Percentiles rank a stretch among this genome's conserved stretches.
These are phyloP conservation scores for Endothia cerciana DNA, from an alignment of 2,329 filamentous ascomycete species.

Conservation along the genomic window DNA sequence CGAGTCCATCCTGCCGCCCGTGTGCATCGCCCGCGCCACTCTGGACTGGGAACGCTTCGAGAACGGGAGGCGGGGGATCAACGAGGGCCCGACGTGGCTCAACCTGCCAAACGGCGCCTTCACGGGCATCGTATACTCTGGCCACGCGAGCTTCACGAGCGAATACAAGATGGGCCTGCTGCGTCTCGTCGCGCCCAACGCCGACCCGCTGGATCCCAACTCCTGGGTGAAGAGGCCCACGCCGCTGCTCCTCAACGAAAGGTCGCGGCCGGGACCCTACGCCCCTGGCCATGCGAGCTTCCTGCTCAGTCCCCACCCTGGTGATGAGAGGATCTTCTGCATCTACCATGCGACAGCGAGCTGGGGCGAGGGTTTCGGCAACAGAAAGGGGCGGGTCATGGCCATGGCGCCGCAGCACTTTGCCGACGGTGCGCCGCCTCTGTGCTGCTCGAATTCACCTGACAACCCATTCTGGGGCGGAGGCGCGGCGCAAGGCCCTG, in stretches of 20 bases:
- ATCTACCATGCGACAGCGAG: slow-evolving; percentile 30
- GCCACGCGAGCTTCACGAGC: slow-evolving; percentile 33
- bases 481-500: neutral
- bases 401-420: slow-evolving; percentile 28
- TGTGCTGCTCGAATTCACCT: slow-evolving; percentile 28
- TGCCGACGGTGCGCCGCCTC: slow-evolving; percentile 20
- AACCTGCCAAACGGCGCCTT: slow-evolving; percentile 29
- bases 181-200: slow-evolving; percentile 24
- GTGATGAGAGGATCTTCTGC: slow-evolving; percentile 30
- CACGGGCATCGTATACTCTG: slow-evolving; percentile 32
- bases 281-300: slow-evolving; percentile 32
- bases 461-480: slow-evolving; percentile 12
- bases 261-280: slow-evolving; percentile 26
- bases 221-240: slow-evolving; percentile 26
- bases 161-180: slow-evolving; percentile 32
- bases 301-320: slow-evolving; percentile 27
- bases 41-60: slow-evolving; percentile 32
- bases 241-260: slow-evolving; percentile 25
- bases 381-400: slow-evolving; percentile 31
- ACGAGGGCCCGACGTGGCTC: slow-evolving; percentile 33
- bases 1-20: slow-evolving; percentile 24
- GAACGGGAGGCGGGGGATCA: slow-evolving; percentile 30
- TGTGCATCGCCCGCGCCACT: slow-evolving; percentile 29
- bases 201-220: slow-evolving; percentile 28
- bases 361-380: slow-evolving; percentile 31